Evolutionary conservation across 169 alveolate genomes (phyloP).

Genomic region (Eimeria maxima): DNA sequence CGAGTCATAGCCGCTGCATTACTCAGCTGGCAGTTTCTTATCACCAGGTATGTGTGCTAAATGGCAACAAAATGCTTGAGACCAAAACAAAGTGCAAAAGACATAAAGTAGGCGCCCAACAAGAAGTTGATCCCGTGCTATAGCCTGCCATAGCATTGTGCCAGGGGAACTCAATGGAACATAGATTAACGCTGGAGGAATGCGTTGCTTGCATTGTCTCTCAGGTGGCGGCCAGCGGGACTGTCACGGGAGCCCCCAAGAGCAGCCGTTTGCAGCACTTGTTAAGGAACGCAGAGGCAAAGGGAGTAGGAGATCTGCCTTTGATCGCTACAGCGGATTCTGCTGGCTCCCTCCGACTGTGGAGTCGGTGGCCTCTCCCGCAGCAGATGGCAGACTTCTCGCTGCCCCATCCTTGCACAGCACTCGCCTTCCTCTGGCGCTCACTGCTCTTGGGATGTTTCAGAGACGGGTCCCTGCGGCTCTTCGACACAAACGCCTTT

Average conservation of each 20-base stretch:
- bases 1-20: constrained; percentile 70
- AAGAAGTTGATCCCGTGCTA: too few relatives aligned
- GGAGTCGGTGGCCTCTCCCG: constrained; percentile 83
- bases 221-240: not conserved
- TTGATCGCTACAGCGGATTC: constrained; percentile 79
- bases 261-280: constrained; percentile 8
- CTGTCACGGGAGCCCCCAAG: not conserved
- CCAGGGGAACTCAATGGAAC: not conserved
- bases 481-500: constrained; percentile 45
- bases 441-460: constrained; percentile 60
- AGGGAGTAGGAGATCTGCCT: not conserved
- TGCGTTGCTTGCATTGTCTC: not conserved
- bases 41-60: constrained; percentile 40
- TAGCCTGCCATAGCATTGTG: not conserved
- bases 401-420: constrained; percentile 63
- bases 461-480: constrained; percentile 74
- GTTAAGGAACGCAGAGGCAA: not conserved
- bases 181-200: not conserved
- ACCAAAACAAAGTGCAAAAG: too few relatives aligned
- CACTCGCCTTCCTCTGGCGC: constrained; percentile 62
- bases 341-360: constrained; percentile 58
- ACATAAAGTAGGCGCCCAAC: too few relatives aligned
- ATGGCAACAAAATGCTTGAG: not conserved
- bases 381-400: constrained; percentile 78
- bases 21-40: constrained; percentile 58